Evolutionary conservation across 768 basidiomycete species (phyloP).

Genomic region (Boletales sp.): DNA sequence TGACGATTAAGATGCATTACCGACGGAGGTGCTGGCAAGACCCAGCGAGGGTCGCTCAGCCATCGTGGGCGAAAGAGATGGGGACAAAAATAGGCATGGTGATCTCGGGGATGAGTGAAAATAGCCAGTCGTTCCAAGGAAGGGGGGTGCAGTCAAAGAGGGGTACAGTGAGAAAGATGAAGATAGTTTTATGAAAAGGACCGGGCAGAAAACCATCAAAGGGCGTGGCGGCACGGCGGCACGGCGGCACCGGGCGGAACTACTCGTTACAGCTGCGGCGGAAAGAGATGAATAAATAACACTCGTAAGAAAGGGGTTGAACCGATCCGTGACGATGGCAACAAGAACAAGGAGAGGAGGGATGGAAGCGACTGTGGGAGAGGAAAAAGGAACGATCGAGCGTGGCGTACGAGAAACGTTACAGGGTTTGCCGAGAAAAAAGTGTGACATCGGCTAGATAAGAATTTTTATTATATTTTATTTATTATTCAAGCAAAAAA

Average conservation of each 20-base stretch:
- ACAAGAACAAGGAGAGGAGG: not conserved
- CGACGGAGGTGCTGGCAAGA: not conserved
- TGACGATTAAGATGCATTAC: not conserved
- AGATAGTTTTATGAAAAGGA: conserved; percentile 8
- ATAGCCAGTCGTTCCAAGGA: conserved; percentile 7
- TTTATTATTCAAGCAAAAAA: conserved; percentile 1
- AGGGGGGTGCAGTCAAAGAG: conserved; percentile 7
- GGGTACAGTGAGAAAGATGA: conserved; percentile 13
- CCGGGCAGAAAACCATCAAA: not conserved
- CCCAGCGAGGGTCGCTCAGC: not conserved
- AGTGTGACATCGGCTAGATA: conserved; percentile 30
- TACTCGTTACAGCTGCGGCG: not conserved
- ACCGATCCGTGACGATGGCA: conserved; percentile 7
- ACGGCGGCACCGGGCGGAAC: conserved; percentile 15
- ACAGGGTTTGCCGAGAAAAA: conserved; percentile 4
- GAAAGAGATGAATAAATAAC: not conserved
- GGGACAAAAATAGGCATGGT: conserved; percentile 6
- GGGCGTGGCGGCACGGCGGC: not conserved
- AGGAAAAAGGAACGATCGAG: conserved; percentile 13
- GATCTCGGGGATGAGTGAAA: conserved; percentile 15
- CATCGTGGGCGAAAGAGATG: conserved; percentile 10
- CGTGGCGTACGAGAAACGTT: conserved; percentile 15
- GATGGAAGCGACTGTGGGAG: not conserved
- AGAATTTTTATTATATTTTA: not conserved
- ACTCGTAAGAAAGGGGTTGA: not conserved